Base-by-base conservation (phyloP, 2,329 filamentous ascomycete species). In the Penicillium psychrosexuale region DNA sequence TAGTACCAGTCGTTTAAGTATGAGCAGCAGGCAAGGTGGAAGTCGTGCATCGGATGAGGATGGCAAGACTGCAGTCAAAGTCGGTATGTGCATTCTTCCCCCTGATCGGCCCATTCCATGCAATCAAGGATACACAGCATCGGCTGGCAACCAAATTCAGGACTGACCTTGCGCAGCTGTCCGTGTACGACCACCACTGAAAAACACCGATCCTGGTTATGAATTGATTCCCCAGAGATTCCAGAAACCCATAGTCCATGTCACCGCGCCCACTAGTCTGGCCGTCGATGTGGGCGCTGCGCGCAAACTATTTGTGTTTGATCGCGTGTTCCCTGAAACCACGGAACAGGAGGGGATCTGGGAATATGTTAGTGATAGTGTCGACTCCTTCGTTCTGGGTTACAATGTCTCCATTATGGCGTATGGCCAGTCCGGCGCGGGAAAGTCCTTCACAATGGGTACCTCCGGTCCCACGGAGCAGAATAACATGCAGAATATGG, bases 361-460 rank as follows among this genome's bases (percentile, higher is more conserved):
- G 90, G 89, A 96, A 44, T 99, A 99, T 68, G 80, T 99, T 46
- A 85, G 85, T 59, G 94, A 99, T 64, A 95, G 91, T 65, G 89
- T 97, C 63, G 85, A 82, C 65, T 90, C 92, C 2, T 99, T 99
- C 66, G 79, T 94, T 1, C 91, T 97, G 70, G 94, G 94, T 51
- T 99, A 97, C 82, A 99, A 99, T 84, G 94, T 99, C 55, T 99
- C 94, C 3, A 85, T 99, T 47, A 79, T 99, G 66, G 94, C 94
- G 45, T 99, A 99, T 69, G 94, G 94, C 62, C 94, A 99, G 78
- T 99, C 94, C 28, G 94, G 94, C 53, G 91, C 94, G 11, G 94
- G 94, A 65, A 99, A 99, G 77, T 97, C 93, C 3, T 97, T 96
- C 71, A 99, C 94, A 0, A 99, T 99, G 94, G 94, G 94, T 54